Evolutionary conservation across 2,329 filamentous ascomycete species (phyloP), one percentile per base, ranked within the genome.

Genomic region (Botrytis hyacinthi): DNA sequence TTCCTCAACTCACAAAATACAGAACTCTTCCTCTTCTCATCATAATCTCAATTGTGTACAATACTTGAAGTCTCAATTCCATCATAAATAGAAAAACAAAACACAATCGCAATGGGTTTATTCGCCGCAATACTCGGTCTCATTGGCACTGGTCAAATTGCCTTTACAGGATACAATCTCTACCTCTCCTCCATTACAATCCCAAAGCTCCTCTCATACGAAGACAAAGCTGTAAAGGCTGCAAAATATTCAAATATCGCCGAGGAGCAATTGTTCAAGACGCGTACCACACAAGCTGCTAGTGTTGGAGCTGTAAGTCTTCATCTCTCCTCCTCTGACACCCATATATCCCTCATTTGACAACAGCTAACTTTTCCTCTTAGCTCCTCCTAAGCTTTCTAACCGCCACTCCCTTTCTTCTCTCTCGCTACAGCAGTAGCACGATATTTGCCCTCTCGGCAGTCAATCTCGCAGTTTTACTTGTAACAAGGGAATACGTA

Each of bases 161-260:
- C 79, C 26, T 81, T 85, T 46, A 79, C 81, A n/a, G 79, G 76
- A 63, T 86, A 85, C 77, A 84, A 83, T 76, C 82, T 81, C 61
- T 81, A 81, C 71, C 80, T 84, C 26, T 83, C 83, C 70, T 83
- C 82, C 74, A 78, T 81, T 63, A 82, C 85, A 62, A 84, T 86
- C 76, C 81, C 77, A 54, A 84, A 84, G 73, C 82, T 86, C 7
- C 81, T 80, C 46, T 81, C 82, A 69, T 86, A 86, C 77, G 84
- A 86, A 76, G 79, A 82, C n/a, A 82, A 81, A 40, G 79, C 80
- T 61, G 80, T 86, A 76, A 85, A 84, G 75, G 81, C 83, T 26
- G 84, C 85, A 14, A 81, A 84, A 75, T 83, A 83, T 78, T 85
- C 84, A 4, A 81, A 81, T 44, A 81, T 82, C 57, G 84, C 83